A percentile compares a stretch with the other conserved stretches of the same genome.
Evolutionary conservation across 345 rosid genomes (phyloP).

Genomic region (Microcos paniculata): DNA sequence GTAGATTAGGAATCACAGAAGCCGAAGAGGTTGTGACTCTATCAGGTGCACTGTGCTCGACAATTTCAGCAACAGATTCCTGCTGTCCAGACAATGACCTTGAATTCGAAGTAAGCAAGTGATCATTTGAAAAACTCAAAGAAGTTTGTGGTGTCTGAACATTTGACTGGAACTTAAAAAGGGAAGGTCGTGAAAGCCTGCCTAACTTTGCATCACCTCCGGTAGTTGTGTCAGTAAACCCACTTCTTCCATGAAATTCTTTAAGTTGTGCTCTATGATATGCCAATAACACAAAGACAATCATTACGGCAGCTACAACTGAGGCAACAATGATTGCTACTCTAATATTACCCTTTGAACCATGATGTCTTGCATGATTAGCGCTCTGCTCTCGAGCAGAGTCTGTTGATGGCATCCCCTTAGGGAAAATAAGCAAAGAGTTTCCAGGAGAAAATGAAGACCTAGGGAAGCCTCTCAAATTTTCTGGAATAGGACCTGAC

Average conservation of each 20-base stretch:
- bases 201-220: slow-evolving; percentile 58
- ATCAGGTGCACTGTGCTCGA: slow-evolving; percentile 46
- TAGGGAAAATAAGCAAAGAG: slow-evolving; percentile 40
- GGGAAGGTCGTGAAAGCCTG: slow-evolving; percentile 56
- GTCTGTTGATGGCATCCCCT: slow-evolving; percentile 21
- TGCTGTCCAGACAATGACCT: slow-evolving; percentile 73
- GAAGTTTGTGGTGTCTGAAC: slow-evolving; percentile 57
- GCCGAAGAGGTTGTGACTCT: slow-evolving; percentile 33
- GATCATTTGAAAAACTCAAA: slow-evolving; percentile 85
- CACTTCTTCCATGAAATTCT: slow-evolving; percentile 58
- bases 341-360: slow-evolving; percentile 45
- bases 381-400: slow-evolving; percentile 13
- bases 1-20: slow-evolving; percentile 49
- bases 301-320: slow-evolving; percentile 62
- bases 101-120: slow-evolving; percentile 80
- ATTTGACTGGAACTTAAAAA: slow-evolving; percentile 66
- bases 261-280: slow-evolving; percentile 62
- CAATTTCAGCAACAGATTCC: slow-evolving; percentile 52
- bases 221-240: slow-evolving; percentile 40
- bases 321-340: slow-evolving; percentile 75
- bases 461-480: slow-evolving; percentile 43
- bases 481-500: slow-evolving; percentile 63
- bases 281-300: slow-evolving; percentile 66
- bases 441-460: slow-evolving; percentile 84
- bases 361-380: slow-evolving; percentile 23